phyloP scores from a whole-genome alignment of 345 rosid genomes.

The Aegle marmelos region DNA sequence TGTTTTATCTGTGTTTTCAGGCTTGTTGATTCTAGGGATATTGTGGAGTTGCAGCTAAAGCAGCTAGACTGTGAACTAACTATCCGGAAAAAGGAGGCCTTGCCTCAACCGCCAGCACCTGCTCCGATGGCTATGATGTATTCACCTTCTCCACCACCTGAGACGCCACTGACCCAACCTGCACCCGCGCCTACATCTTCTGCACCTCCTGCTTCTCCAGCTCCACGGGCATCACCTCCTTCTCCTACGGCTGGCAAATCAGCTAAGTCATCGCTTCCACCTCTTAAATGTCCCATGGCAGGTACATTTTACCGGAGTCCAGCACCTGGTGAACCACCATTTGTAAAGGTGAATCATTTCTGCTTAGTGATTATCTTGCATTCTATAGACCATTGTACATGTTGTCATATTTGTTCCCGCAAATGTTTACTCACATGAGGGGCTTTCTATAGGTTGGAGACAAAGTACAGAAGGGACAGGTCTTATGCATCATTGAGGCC shows the following conservation, averaged over 20 bases:
- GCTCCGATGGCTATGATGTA: constrained; percentile 56
- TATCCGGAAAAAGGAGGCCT: constrained; percentile 87
- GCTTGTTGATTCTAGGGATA: constrained; percentile 90
- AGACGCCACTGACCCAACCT: constrained; percentile 25
- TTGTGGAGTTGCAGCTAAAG: constrained; percentile 79
- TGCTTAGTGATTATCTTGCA: constrained; percentile 9
- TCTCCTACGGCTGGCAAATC: constrained; percentile 44
- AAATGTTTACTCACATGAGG: constrained; percentile 1
- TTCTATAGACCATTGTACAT: background rate
- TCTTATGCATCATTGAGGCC: constrained; percentile 84
- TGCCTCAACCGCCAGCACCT: constrained; percentile 57
- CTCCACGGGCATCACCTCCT: constrained; percentile 44
- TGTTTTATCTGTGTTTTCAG: constrained; percentile 36
- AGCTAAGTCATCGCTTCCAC: constrained; percentile 59
- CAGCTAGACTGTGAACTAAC: constrained; percentile 76
- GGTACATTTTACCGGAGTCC: constrained; percentile 86
- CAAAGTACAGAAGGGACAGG: constrained; percentile 92
- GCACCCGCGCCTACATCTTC: constrained; percentile 42
- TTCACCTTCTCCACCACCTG: constrained; percentile 41
- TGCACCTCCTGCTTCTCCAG: constrained; percentile 27
- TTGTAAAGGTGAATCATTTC: constrained; percentile 60
- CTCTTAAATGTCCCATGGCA: constrained; percentile 87
- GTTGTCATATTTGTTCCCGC: background rate
- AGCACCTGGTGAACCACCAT: constrained; percentile 73
- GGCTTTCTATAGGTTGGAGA: constrained; percentile 68